Evolutionary conservation across 495 filamentous ascomycete genomes (phyloP).

Genomic region (Aspergillus incahuasiensis): DNA sequence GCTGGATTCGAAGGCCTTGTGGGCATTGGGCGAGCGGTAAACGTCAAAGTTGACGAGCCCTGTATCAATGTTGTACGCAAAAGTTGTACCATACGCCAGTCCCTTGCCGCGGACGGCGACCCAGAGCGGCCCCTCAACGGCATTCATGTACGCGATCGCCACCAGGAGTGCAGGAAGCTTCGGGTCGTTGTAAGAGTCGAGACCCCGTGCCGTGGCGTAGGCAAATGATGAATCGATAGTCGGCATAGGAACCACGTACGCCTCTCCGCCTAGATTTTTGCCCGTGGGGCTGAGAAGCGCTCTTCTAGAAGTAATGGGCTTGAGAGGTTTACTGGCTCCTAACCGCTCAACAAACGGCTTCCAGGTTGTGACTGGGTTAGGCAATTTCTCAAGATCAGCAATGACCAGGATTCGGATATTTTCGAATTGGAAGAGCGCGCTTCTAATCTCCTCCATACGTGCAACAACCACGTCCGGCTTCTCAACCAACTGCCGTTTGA

Average conservation of each 20-base stretch:
- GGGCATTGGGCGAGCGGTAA: conserved; percentile 84
- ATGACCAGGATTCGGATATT: conserved; percentile 84
- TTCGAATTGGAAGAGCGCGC: conserved; percentile 66
- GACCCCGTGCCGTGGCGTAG: conserved; percentile 67
- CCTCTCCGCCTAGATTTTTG: conserved; percentile 62
- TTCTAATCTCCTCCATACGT: conserved; percentile 71
- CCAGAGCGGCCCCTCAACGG: conserved; percentile 93
- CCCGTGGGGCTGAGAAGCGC: conserved; percentile 68
- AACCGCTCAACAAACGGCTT: conserved; percentile 54
- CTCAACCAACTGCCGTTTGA: conserved; percentile 68
- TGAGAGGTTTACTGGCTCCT: conserved; percentile 43
- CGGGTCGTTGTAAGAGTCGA: conserved; percentile 69
- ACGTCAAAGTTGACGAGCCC: conserved; percentile 78
- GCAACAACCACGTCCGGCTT: conserved; percentile 66
- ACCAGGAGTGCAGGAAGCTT: conserved; percentile 79
- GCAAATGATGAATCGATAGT: conserved; percentile 92
- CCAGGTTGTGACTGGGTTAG: conserved; percentile 80
- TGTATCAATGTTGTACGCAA: conserved; percentile 67
- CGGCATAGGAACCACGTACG: conserved; percentile 82
- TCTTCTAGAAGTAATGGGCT: conserved; percentile 54
- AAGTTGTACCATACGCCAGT: conserved; percentile 80
- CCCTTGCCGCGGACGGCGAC: conserved; percentile 85
- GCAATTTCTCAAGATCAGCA: conserved; percentile 71
- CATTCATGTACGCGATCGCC: conserved; percentile 83
- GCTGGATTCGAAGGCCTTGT: conserved; percentile 76